Conservation (phyloP, 148 eudicot genomes). For the Spergularia marina region DNA sequence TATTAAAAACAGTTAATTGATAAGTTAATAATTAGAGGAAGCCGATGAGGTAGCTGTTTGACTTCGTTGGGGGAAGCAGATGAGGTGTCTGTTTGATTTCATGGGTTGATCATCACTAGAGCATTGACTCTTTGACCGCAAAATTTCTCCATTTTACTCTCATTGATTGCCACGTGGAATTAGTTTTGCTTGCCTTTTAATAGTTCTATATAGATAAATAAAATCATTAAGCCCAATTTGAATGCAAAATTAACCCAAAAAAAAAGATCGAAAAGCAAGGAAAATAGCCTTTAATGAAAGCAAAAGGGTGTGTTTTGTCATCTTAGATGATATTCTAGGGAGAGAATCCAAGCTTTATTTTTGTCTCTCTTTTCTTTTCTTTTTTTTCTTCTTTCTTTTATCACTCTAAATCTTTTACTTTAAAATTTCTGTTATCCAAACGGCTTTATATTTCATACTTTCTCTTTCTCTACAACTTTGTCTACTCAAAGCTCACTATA, state of each 20-base stretch:
- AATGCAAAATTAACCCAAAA: neutral
- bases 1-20: too few relatives aligned
- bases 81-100: too few relatives aligned
- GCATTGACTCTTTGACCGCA: too few relatives aligned
- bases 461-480: slow-evolving; percentile 21
- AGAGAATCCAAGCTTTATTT: slow-evolving; percentile 43
- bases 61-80: too few relatives aligned
- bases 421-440: slow-evolving; percentile 69
- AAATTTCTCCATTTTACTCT: too few relatives aligned
- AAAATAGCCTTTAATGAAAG: slow-evolving; percentile 42
- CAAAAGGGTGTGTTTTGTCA: slow-evolving; percentile 53
- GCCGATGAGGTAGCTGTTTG: too few relatives aligned
- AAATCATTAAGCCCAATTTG: too few relatives aligned
- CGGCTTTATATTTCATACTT: slow-evolving; percentile 40
- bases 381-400: slow-evolving; percentile 36
- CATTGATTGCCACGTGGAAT: too few relatives aligned
- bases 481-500: slow-evolving; percentile 10
- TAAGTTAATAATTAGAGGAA: too few relatives aligned
- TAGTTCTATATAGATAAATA: too few relatives aligned
- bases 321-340: slow-evolving; percentile 20
- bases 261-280: neutral
- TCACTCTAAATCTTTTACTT: slow-evolving; percentile 31
- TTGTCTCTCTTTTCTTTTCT: slow-evolving; percentile 27
- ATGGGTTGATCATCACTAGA: too few relatives aligned
- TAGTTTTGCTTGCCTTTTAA: too few relatives aligned